These are phyloP conservation scores for Malassezia japonica DNA, from an alignment of 1,284 basidiomycete genomes.

Conservation along the genomic window DNA sequence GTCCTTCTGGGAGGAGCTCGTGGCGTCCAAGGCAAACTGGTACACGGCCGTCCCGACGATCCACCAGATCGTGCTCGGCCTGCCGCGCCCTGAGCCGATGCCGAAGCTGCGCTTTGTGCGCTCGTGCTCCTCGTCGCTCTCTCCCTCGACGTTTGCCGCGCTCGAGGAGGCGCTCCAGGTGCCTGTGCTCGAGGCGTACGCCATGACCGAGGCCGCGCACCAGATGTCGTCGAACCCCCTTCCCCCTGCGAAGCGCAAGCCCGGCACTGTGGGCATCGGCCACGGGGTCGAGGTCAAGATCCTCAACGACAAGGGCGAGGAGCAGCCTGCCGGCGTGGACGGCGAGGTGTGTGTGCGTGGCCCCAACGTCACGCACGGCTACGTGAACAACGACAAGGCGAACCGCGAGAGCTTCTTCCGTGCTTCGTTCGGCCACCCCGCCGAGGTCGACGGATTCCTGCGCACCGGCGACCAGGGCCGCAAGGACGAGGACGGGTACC, in stretches of 20 bases:
- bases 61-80: slow-evolving; percentile 52
- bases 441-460: slow-evolving; percentile 49
- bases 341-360: slow-evolving; percentile 53
- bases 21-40: slow-evolving; percentile 29
- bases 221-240: slow-evolving; percentile 51
- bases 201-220: slow-evolving; percentile 51
- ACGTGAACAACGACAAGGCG: slow-evolving; percentile 51
- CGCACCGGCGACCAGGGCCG: slow-evolving; percentile 61
- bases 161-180: slow-evolving; percentile 52
- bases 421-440: slow-evolving; percentile 30
- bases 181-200: slow-evolving; percentile 53
- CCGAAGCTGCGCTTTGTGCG: slow-evolving; percentile 53
- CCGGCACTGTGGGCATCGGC: slow-evolving; percentile 52
- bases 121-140: slow-evolving; percentile 52
- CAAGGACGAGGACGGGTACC: slow-evolving; percentile 57
- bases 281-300: slow-evolving; percentile 52
- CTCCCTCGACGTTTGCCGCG: slow-evolving; percentile 50
- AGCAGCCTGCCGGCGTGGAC: slow-evolving; percentile 45
- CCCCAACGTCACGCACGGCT: slow-evolving; percentile 52
- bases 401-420: slow-evolving; percentile 47
- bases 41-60: slow-evolving; percentile 52
- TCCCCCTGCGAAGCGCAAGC: slow-evolving; percentile 48
- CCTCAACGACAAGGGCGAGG: slow-evolving; percentile 48
- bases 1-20: slow-evolving; percentile 57
- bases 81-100: slow-evolving; percentile 44